phyloP scores from a whole-genome alignment of 2,329 filamentous ascomycete genomes.

The Claviceps spartinae region DNA sequence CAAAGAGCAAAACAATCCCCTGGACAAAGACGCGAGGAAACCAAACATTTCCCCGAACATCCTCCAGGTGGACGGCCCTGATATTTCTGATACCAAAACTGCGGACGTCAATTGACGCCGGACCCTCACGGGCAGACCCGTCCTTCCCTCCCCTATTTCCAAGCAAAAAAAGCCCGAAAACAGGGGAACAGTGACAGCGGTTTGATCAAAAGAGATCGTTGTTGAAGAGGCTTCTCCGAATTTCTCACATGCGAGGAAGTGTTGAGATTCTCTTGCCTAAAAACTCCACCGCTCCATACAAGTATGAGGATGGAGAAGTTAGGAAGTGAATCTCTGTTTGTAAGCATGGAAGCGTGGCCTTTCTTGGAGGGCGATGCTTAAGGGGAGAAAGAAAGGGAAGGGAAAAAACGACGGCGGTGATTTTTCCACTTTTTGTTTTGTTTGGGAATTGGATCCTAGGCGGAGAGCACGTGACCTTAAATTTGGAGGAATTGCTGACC shows the following conservation, averaged over 20 bases:
- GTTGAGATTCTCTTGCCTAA: background rate
- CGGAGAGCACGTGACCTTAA: constrained; percentile 5
- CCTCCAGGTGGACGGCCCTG: constrained; percentile 4
- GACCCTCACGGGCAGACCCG: constrained; percentile 13
- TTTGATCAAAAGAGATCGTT: background rate
- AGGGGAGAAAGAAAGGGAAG: constrained; percentile 2
- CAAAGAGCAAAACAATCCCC: constrained; percentile 6
- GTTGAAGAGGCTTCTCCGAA: constrained; percentile 13
- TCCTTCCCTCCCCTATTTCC: constrained; percentile 3
- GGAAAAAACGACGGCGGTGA: background rate
- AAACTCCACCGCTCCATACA: background rate
- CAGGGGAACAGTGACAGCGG: constrained; percentile 8
- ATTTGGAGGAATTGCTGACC: background rate
- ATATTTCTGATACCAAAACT: constrained; percentile 13
- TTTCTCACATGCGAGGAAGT: constrained; percentile 12
- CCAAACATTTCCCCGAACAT: background rate
- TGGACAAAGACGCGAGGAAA: background rate
- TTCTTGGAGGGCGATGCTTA: constrained; percentile 13
- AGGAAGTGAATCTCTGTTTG: constrained; percentile 8
- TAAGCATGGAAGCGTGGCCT: constrained; percentile 14
- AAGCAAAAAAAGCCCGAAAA: background rate
- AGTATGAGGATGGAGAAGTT: background rate
- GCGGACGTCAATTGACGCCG: constrained; percentile 12
- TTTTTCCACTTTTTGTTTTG: constrained; percentile 1
- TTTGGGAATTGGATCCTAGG: background rate